Evolutionary conservation across 495 filamentous ascomycete species (phyloP).

Genomic region (Penicillium taxi): DNA sequence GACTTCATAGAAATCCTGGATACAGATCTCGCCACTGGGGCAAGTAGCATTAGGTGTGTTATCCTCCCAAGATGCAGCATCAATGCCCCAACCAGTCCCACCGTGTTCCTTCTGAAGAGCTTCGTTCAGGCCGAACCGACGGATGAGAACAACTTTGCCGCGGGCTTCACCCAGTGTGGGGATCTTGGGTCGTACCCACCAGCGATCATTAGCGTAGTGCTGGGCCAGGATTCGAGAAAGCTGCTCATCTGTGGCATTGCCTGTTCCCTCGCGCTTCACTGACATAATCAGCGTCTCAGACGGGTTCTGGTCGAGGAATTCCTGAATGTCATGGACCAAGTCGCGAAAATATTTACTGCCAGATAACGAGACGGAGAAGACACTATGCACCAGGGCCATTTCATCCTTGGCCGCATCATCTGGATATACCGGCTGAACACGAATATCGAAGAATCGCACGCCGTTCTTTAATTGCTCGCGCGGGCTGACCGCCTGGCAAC

Average conservation of each 20-base stretch:
- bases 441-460: conserved; percentile 89
- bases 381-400: conserved; percentile 65
- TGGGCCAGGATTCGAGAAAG: conserved; percentile 61
- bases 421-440: conserved; percentile 57
- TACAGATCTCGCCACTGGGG: conserved; percentile 65
- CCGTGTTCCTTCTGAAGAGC: conserved; percentile 50
- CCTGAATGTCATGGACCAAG: conserved; percentile 57
- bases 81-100: conserved; percentile 68
- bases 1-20: conserved; percentile 96
- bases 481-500: conserved; percentile 78
- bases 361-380: conserved; percentile 66
- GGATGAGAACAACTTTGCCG: conserved; percentile 76
- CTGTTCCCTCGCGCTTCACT: conserved; percentile 84
- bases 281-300: conserved; percentile 79
- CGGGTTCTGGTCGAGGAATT: conserved; percentile 71
- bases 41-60: conserved; percentile 73
- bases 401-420: conserved; percentile 47
- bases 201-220: conserved; percentile 63
- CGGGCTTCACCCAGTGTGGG: conserved; percentile 74
- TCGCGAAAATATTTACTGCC: conserved; percentile 67
- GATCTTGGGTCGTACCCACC: conserved; percentile 74
- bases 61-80: conserved; percentile 79
- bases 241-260: conserved; percentile 69
- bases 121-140: conserved; percentile 66
- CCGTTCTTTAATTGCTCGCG: conserved; percentile 78